A percentile compares a stretch with the other conserved stretches of the same genome.
Evolutionary conservation across 495 filamentous ascomycete species (phyloP).

Genomic region (Penicillium parvum): DNA sequence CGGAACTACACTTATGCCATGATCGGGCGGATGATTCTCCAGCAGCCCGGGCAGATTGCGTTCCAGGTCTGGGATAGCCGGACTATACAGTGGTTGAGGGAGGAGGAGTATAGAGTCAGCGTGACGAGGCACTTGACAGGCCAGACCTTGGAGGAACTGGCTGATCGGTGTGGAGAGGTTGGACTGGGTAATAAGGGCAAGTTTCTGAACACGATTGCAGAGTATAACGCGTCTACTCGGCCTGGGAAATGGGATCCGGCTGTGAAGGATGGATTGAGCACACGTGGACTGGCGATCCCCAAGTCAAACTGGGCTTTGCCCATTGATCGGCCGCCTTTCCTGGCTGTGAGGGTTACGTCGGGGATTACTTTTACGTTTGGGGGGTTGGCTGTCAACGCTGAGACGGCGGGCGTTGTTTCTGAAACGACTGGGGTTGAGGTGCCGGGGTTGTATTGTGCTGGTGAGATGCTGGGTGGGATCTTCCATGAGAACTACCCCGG

Average conservation of each 20-base stretch:
- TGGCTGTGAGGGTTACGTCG: slow-evolving; percentile 54
- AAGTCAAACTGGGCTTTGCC: slow-evolving; percentile 64
- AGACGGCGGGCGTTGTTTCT: slow-evolving; percentile 44
- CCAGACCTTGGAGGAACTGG: slow-evolving; percentile 48
- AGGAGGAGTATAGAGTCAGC: slow-evolving; percentile 56
- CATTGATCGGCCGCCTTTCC: slow-evolving; percentile 50
- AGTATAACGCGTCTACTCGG: slow-evolving; percentile 51
- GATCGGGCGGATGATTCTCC: slow-evolving; percentile 52
- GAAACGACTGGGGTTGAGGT: slow-evolving; percentile 38
- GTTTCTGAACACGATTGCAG: slow-evolving; percentile 45
- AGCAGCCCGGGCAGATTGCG: slow-evolving; percentile 50
- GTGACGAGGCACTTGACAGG: slow-evolving; percentile 48
- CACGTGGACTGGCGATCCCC: slow-evolving; percentile 35
- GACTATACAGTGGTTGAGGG: slow-evolving; percentile 43
- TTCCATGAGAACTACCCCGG: slow-evolving; percentile 64
- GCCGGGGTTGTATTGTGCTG: slow-evolving; percentile 51
- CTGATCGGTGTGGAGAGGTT: slow-evolving; percentile 34
- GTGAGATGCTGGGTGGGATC: slow-evolving; percentile 60
- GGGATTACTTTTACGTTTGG: slow-evolving; percentile 67
- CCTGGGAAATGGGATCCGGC: slow-evolving; percentile 47
- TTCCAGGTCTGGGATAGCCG: slow-evolving; percentile 60
- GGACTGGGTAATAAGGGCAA: slow-evolving; percentile 37
- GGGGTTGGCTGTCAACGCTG: slow-evolving; percentile 48
- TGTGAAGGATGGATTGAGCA: slow-evolving; percentile 52
- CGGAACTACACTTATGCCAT: slow-evolving; percentile 63